These are phyloP conservation scores for Aspergillus uvarum DNA, from an alignment of 2,329 filamentous ascomycete species.

Conservation along the genomic window DNA sequence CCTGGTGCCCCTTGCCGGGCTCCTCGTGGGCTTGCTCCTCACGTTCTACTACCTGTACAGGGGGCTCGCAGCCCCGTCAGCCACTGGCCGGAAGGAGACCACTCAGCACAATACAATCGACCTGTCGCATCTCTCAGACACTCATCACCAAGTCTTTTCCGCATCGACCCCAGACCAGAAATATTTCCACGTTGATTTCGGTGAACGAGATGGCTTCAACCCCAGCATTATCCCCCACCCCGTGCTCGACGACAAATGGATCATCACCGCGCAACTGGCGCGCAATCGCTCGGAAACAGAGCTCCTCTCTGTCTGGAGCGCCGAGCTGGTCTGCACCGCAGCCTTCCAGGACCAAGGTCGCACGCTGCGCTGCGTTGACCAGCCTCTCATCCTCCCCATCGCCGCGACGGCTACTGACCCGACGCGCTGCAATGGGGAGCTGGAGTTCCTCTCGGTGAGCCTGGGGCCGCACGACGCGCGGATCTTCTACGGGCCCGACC, in stretches of 20 bases:
- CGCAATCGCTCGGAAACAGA: conserved; percentile 24
- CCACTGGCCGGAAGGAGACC: neutral
- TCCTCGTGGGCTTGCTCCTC: neutral
- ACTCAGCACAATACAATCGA: neutral
- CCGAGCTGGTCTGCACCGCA: conserved; percentile 54
- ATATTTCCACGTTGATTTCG: conserved; percentile 55
- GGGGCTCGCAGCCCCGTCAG: neutral
- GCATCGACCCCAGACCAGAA: conserved; percentile 46
- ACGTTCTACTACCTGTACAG: neutral
- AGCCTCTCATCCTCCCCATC: conserved; percentile 48
- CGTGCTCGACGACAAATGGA: conserved; percentile 47
- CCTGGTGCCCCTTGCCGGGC: neutral
- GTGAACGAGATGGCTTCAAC: conserved; percentile 47
- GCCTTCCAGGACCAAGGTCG: conserved; percentile 42
- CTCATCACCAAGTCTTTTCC: conserved; percentile 46
- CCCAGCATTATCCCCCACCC: conserved; percentile 61
- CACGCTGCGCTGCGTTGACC: conserved; percentile 39
- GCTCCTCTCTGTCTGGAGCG: conserved; percentile 33
- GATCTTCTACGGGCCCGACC: conserved; percentile 55
- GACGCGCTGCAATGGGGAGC: conserved; percentile 47
- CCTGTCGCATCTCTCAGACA: conserved; percentile 6
- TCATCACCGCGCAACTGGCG: conserved; percentile 52
- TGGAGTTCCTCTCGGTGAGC: conserved; percentile 46
- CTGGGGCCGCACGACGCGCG: conserved; percentile 60
- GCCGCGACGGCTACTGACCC: conserved; percentile 45